These are phyloP conservation scores for Epichloe glyceriae DNA, from an alignment of 2,329 filamentous ascomycete genomes.

Conservation along the genomic window DNA sequence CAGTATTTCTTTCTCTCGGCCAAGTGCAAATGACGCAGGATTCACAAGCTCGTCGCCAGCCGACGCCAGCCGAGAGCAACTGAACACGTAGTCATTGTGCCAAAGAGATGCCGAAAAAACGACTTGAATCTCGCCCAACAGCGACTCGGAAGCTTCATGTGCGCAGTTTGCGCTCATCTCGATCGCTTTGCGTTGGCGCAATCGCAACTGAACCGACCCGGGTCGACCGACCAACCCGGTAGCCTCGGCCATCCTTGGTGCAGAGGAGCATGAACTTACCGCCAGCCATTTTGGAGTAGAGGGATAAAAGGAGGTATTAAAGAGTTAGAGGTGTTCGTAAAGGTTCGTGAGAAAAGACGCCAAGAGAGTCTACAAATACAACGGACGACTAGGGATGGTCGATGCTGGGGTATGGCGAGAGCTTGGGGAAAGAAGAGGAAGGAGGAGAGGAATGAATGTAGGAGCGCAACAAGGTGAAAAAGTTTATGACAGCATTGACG, in stretches of 20 bases:
- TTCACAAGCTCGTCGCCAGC: neutral
- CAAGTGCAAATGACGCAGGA: conserved; percentile 2
- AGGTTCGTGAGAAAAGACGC: conserved; percentile 2
- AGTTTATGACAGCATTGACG: conserved; percentile 29
- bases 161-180: neutral
- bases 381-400: conserved; percentile 4
- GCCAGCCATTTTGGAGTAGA: conserved; percentile 29
- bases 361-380: neutral
- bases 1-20: neutral
- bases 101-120: neutral
- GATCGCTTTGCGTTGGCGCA: conserved; percentile 8
- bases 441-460: conserved; percentile 10
- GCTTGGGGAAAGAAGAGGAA: conserved; percentile 8
- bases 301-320: conserved; percentile 5
- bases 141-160: neutral
- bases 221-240: neutral
- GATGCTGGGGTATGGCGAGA: conserved; percentile 1
- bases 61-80: neutral
- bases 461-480: conserved; percentile 9
- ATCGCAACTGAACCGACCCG: conserved; percentile 9
- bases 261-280: conserved; percentile 22
- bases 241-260: neutral
- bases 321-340: conserved; percentile 5
- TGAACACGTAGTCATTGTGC: neutral
- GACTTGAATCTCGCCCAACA: neutral